Base-by-base conservation (phyloP, 768 basidiomycete genomes). In the Lyophyllum semitale region DNA sequence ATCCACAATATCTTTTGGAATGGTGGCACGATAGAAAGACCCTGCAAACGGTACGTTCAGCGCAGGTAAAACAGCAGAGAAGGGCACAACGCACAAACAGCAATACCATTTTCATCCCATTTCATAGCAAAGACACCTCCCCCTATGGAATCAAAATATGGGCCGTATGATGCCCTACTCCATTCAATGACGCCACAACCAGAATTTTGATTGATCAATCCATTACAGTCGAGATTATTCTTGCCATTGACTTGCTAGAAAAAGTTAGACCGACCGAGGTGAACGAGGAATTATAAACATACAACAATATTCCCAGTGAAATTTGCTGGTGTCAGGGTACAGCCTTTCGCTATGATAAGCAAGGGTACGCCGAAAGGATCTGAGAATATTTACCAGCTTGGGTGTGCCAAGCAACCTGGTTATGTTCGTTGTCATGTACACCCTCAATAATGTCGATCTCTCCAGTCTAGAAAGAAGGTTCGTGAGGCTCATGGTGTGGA, bases 71-170 rank as follows among this genome's bases (percentile, higher is more conserved):
- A 22, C 17, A 15, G 22, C 33, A 2, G 22, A 9, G 11, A 48
- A 25, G 15, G 29, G 42, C 13, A 32, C 8, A n/a, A 76, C 89
- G 67, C 57, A 92, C 90, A 92, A 59, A 91, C 80, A 37, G 84
- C 81, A 53, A 93, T 91, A 1, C 85, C 84, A 56, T 76, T 78
- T 55, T 84, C 81, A 64, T 93, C 89, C 93, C 93, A 95, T 62
- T 89, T 88, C 89, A 93, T 92, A 1, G 85, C 91, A 66, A 91
- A 94, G 2, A 93, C 85, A 3, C 93, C 93, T 4, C 93, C 93
- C 9, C 88, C 83, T 64, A 83, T 84, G 0, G 79, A 78, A 57
- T 94, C 93, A 66, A 94, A 94, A 49, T 80, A 82, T 33, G 88
- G 85, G 0, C 93, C 93, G 69, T 91, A 95, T 0, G 93, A 95